Percentiles rank a stretch among this genome's conserved stretches.
phyloP scores from a whole-genome alignment of 208 protist genomes.

The Leishmania tropica region DNA sequence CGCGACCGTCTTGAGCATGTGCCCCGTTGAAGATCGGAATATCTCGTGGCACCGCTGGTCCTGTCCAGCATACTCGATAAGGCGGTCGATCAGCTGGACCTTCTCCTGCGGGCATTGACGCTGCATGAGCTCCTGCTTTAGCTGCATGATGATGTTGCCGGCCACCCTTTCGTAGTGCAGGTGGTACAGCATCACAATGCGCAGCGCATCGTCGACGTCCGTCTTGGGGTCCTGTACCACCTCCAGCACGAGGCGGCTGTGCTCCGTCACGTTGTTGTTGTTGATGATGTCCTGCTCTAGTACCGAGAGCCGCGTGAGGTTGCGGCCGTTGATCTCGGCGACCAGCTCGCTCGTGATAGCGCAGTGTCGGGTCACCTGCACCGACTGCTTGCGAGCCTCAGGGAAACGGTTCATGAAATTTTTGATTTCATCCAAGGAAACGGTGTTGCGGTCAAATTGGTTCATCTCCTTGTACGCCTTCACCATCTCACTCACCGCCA shows the following conservation, averaged over 20 bases:
- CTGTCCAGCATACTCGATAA: slow-evolving; percentile 71
- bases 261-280: slow-evolving; percentile 75
- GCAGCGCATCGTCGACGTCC: slow-evolving; percentile 81
- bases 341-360: slow-evolving; percentile 80
- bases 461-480: slow-evolving; percentile 95
- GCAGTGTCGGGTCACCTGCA: slow-evolving; percentile 82
- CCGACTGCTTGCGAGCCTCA: slow-evolving; percentile 78
- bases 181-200: slow-evolving; percentile 80
- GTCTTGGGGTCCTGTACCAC: slow-evolving; percentile 82
- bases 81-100: slow-evolving; percentile 71
- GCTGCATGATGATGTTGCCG: slow-evolving; percentile 66
- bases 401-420: slow-evolving; percentile 91
- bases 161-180: slow-evolving; percentile 77
- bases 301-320: slow-evolving; percentile 79
- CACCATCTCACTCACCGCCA: slow-evolving; percentile 94
- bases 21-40: slow-evolving; percentile 70
- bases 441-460: slow-evolving; percentile 77
- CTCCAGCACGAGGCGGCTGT: slow-evolving; percentile 79
- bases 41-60: slow-evolving; percentile 74
- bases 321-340: slow-evolving; percentile 80
- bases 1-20: slow-evolving; percentile 77
- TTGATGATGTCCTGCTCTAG: slow-evolving; percentile 88
- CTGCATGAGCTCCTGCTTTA: slow-evolving; percentile 67
- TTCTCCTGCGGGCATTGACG: slow-evolving; percentile 63
- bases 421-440: slow-evolving; percentile 84